Evolutionary conservation across 306 rosid genomes (phyloP).

Genomic region (Prunus davidiana): DNA sequence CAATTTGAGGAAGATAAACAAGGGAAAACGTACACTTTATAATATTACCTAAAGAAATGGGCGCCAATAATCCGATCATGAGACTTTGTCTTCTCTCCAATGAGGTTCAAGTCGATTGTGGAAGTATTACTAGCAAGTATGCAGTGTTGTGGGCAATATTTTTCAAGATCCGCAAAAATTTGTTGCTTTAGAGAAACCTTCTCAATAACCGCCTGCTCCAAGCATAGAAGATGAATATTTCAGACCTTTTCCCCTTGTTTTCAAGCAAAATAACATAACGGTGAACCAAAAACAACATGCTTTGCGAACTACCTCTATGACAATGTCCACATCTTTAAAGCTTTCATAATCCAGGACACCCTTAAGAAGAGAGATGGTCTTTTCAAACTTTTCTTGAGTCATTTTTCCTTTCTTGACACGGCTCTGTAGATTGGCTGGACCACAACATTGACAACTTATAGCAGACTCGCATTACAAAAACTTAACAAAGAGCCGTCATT

Average conservation of each 20-base stretch:
- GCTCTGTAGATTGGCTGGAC: slow-evolving; percentile 88
- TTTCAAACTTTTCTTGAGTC: slow-evolving; percentile 73
- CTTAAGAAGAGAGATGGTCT: slow-evolving; percentile 62
- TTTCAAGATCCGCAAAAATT: slow-evolving; percentile 88
- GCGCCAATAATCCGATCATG: slow-evolving; percentile 86
- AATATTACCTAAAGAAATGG: slow-evolving; percentile 85
- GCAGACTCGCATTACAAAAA: not conserved
- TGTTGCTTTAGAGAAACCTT: slow-evolving; percentile 88
- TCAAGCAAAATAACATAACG: slow-evolving; percentile 16
- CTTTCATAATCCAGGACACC: slow-evolving; percentile 74
- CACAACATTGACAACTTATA: slow-evolving; percentile 5
- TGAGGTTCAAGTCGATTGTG: slow-evolving; percentile 90
- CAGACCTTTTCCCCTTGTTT: slow-evolving; percentile 9
- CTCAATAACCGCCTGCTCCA: slow-evolving; percentile 89
- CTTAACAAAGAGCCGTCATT: not conserved
- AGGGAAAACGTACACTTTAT: not conserved
- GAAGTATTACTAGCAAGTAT: slow-evolving; percentile 95
- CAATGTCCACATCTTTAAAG: slow-evolving; percentile 90
- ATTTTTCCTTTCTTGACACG: slow-evolving; percentile 77
- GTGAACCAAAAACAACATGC: slow-evolving; percentile 4
- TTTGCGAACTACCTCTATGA: slow-evolving; percentile 69
- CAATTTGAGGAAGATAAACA: not conserved
- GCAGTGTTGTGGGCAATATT: slow-evolving; percentile 82
- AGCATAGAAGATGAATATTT: slow-evolving; percentile 27
- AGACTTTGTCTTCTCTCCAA: slow-evolving; percentile 79